Evolutionary conservation across 2,329 filamentous ascomycete species (phyloP).

Genomic region (Cercospora citrullina): DNA sequence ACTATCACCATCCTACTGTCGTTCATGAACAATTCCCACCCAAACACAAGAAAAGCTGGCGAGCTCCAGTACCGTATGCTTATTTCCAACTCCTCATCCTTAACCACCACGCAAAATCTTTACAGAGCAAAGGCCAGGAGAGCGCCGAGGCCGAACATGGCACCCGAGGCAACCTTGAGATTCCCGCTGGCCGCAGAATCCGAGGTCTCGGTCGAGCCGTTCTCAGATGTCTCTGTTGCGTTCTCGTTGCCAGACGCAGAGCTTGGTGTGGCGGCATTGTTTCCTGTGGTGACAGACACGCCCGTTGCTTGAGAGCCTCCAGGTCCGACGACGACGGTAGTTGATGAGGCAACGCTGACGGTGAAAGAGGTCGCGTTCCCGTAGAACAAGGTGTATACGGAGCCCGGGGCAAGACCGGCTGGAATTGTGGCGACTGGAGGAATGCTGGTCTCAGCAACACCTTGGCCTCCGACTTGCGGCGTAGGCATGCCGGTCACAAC

Average conservation of each 20-base stretch:
- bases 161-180: slow-evolving; percentile 38
- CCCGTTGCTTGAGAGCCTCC: slow-evolving; percentile 14
- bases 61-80: background rate
- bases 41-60: background rate
- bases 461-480: slow-evolving; percentile 41
- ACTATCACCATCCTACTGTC: background rate
- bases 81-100: background rate
- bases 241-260: slow-evolving; percentile 16
- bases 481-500: slow-evolving; percentile 52
- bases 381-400: slow-evolving; percentile 32
- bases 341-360: slow-evolving; percentile 37
- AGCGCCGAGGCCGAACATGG: slow-evolving; percentile 41
- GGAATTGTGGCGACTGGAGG: slow-evolving; percentile 37
- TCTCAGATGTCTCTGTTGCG: slow-evolving; percentile 20
- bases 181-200: slow-evolving; percentile 32
- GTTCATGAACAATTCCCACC: slow-evolving; percentile 1
- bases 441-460: slow-evolving; percentile 33
- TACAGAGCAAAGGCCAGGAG: slow-evolving; percentile 42
- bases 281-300: background rate
- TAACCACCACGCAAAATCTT: slow-evolving; percentile 11
- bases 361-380: slow-evolving; percentile 37
- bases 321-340: slow-evolving; percentile 34
- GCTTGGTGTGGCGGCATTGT: background rate
- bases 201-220: slow-evolving; percentile 21
- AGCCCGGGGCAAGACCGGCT: slow-evolving; percentile 42